Evolutionary conservation across 352 stramenopile genomes (phyloP).

Genomic region (Nothophytophthora sp.): DNA sequence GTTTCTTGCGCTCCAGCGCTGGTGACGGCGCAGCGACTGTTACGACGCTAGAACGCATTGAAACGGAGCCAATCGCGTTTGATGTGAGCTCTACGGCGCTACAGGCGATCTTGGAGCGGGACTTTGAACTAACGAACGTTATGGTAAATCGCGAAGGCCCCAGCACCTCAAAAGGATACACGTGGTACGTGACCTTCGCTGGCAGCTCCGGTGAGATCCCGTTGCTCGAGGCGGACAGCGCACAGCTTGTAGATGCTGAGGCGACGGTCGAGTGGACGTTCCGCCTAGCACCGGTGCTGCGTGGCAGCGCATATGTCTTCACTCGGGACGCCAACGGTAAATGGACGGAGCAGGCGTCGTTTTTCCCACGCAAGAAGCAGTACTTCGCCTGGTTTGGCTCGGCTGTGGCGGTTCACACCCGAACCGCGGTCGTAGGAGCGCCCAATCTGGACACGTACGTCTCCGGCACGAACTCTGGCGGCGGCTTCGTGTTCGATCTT

Average conservation of each 20-base stretch:
- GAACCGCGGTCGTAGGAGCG: slow-evolving; percentile 87
- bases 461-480: slow-evolving; percentile 90
- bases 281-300: slow-evolving; percentile 55
- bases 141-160: slow-evolving; percentile 67
- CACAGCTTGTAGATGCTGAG: slow-evolving; percentile 24
- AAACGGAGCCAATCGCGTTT: slow-evolving; percentile 55
- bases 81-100: slow-evolving; percentile 46
- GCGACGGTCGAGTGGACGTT: slow-evolving; percentile 46
- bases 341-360: slow-evolving; percentile 92
- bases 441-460: slow-evolving; percentile 93
- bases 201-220: slow-evolving; percentile 53
- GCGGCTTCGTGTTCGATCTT: slow-evolving; percentile 91
- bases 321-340: slow-evolving; percentile 42
- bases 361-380: slow-evolving; percentile 92
- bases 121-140: slow-evolving; percentile 74
- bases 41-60: slow-evolving; percentile 23
- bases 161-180: slow-evolving; percentile 52
- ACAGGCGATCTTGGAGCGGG: slow-evolving; percentile 55
- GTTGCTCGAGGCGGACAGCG: slow-evolving; percentile 55
- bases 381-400: slow-evolving; percentile 88
- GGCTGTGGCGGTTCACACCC: slow-evolving; percentile 80
- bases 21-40: slow-evolving; percentile 9
- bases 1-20: slow-evolving; percentile 31
- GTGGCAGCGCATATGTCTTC: slow-evolving; percentile 69
- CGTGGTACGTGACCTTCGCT: slow-evolving; percentile 86